Percentiles rank a stretch among this genome's conserved stretches.
These are phyloP conservation scores for Diospyros lotus DNA, from an alignment of 148 eudicot species.

Conservation along the genomic window DNA sequence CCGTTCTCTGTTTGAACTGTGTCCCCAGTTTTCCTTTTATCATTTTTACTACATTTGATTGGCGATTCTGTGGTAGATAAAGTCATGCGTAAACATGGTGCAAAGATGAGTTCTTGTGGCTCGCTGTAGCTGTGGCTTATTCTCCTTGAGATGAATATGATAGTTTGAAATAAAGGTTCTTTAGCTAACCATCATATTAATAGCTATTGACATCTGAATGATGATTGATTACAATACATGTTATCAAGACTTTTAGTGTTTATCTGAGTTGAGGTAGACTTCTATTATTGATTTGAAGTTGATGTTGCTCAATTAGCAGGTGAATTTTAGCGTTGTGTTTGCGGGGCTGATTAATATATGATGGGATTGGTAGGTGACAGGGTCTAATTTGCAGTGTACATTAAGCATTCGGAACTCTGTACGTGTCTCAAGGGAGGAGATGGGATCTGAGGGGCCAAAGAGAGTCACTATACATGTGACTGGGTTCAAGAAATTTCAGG, in stretches of 20 bases:
- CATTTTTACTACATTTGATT: too few relatives aligned
- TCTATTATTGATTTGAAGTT: neutral
- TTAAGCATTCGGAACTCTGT: slow-evolving; percentile 29
- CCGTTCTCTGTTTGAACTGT: too few relatives aligned
- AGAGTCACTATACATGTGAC: slow-evolving; percentile 57
- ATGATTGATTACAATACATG: neutral
- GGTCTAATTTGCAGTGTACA: neutral
- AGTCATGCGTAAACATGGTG: neutral
- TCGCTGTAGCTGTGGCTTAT: neutral
- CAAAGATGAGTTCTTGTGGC: neutral
- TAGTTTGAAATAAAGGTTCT: neutral
- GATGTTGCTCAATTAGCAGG: neutral
- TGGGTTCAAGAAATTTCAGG: slow-evolving; percentile 80
- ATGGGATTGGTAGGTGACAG: slow-evolving; percentile 5
- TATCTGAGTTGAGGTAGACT: neutral
- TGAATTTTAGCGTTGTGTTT: neutral
- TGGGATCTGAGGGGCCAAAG: slow-evolving; percentile 79
- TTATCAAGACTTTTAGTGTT: neutral
- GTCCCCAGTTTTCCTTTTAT: too few relatives aligned
- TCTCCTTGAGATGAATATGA: neutral
- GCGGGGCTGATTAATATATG: neutral
- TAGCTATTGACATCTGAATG: neutral
- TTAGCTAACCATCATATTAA: neutral
- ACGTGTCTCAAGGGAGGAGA: slow-evolving; percentile 18
- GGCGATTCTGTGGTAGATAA: neutral